Base-by-base conservation (phyloP, 257 asterid species). In the Scutellaria minor region DNA sequence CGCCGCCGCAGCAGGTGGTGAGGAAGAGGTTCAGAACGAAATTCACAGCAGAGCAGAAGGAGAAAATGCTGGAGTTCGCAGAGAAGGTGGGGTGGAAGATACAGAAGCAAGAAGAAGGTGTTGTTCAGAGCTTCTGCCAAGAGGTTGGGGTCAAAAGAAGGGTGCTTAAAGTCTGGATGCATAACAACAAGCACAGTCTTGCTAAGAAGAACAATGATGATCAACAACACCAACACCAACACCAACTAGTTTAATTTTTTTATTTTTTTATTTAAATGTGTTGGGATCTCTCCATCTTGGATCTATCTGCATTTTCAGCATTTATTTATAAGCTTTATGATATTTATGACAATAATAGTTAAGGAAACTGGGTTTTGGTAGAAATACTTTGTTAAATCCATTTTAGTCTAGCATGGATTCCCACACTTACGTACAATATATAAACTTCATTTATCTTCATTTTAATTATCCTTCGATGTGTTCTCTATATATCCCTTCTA, bases 151-250 rank as follows among this genome's bases (percentile, higher is more conserved):
- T 93, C 2, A 93, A 88, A 52, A 87, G 96, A 51, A 87, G 93
- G 63, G 98, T 90, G 0, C 86, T 93, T 5, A 93, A 93, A 66
- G 97, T 93, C 9, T 93, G 98, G 98, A 88, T 93, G 97, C 98
- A 93, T 46, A 93, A 93, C 83, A 90, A 90, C 73, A 93, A 90
- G 71, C 90, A 87, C 27, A 89, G 56, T 62, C 85, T 92, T 62
- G 89, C 91, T 6, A 92, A 90, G 83, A 92, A 85, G 70, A 50
- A 5, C 5, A 9, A 51, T 74, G 64, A 67, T 47, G 67, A 65
- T 60, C 67, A 65, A n/a, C 68, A 61, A 61, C 83, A 79, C 0
- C 2, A 24, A 24, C 27, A 24, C 27, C 27, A 24, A 0, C 18
- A 18, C 18, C 18, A 18, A 18, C 27, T 24, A 61, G 77, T 79